Percentiles rank a stretch among this genome's conserved stretches.
Conservation (phyloP, 768 basidiomycete species). For the Paxillus involutus region DNA sequence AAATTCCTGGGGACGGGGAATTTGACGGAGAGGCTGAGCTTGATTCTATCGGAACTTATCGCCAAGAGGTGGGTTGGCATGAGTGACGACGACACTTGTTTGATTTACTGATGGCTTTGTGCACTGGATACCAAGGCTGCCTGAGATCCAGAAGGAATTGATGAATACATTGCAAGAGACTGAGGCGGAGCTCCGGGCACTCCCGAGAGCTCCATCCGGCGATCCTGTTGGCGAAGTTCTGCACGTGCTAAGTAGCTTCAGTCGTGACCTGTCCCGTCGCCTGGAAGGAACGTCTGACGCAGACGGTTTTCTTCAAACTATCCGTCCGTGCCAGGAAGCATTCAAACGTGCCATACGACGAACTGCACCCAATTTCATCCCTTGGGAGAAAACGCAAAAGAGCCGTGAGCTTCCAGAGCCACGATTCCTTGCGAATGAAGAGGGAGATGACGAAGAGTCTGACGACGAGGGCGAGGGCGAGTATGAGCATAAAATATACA, state of each 20-base stretch:
- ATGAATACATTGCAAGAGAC: conserved; percentile 42
- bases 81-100: neutral
- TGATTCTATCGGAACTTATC: conserved; percentile 59
- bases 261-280: conserved; percentile 39
- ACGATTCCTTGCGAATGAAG: conserved; percentile 42
- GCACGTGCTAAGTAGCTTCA: conserved; percentile 45
- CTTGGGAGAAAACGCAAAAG: conserved; percentile 32
- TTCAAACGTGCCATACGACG: conserved; percentile 47
- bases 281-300: conserved; percentile 51
- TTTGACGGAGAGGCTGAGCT: conserved; percentile 55
- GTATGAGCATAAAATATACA: conserved; percentile 44
- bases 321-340: conserved; percentile 44
- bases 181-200: conserved; percentile 25
- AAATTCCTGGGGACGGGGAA: conserved; percentile 55
- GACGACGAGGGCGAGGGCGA: too few species aligned
- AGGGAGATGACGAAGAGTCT: conserved; percentile 23
- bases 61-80: conserved; percentile 45
- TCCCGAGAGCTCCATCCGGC: conserved; percentile 50
- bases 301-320: conserved; percentile 51
- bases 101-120: neutral
- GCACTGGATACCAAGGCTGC: conserved; percentile 41
- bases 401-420: conserved; percentile 4
- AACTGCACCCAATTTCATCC: conserved; percentile 57
- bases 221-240: conserved; percentile 56
- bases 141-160: conserved; percentile 58